A percentile compares a stretch with the other conserved stretches of the same genome.
These are phyloP conservation scores for Populus trichocarpa DNA, from an alignment of 441 rosid genomes.

Conservation along the genomic window DNA sequence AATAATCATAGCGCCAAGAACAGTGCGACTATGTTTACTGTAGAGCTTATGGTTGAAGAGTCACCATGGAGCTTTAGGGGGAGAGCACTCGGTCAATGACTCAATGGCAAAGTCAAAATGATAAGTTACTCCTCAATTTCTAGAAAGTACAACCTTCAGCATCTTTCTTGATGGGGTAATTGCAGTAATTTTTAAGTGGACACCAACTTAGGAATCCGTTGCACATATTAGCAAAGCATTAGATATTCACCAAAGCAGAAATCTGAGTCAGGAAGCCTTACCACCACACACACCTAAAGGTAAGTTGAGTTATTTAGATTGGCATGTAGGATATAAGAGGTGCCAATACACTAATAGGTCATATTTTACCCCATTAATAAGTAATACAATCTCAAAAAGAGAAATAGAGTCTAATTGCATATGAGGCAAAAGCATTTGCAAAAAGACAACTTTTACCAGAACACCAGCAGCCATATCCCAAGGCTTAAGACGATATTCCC, in stretches of 20 bases:
- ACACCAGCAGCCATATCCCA: conserved; percentile 99
- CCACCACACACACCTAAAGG: neutral
- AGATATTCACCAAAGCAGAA: neutral
- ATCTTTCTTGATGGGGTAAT: neutral
- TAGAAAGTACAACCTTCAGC: neutral
- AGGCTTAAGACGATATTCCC: conserved; percentile 97
- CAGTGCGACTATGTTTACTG: neutral
- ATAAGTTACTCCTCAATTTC: neutral
- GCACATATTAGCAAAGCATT: neutral
- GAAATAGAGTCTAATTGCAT: neutral
- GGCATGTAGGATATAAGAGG: neutral
- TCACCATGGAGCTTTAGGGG: neutral
- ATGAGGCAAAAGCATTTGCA: conserved; percentile 2
- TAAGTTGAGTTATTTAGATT: neutral
- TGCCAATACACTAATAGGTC: neutral
- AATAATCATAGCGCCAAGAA: neutral
- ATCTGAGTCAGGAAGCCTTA: neutral
- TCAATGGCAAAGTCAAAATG: neutral
- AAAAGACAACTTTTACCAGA: conserved; percentile 47
- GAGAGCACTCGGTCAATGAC: neutral
- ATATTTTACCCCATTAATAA: neutral
- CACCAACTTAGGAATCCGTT: neutral
- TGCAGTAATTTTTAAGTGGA: neutral
- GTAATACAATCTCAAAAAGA: neutral
- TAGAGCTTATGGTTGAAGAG: neutral